Evolutionary conservation across 306 rosid genomes (phyloP).

Genomic region (Rosa multiflora): DNA sequence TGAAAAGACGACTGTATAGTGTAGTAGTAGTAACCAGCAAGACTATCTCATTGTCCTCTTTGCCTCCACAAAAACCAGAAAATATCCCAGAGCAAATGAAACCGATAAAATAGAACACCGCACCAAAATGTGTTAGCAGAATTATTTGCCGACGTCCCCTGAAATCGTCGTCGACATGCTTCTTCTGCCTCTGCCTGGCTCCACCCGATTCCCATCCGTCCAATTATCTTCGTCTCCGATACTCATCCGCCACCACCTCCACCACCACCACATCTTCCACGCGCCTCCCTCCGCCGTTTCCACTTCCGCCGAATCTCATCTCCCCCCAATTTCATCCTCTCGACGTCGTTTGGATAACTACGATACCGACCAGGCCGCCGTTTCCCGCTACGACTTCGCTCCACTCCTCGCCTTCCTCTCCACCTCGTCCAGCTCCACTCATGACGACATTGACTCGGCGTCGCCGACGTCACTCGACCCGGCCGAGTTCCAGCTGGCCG

Average conservation of each 20-base stretch:
- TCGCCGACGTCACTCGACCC: slow-evolving; percentile 69
- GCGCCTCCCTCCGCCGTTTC: slow-evolving; percentile 25
- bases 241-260: slow-evolving; percentile 47
- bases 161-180: slow-evolving; percentile 27
- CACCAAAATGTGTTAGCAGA: neutral
- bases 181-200: slow-evolving; percentile 35
- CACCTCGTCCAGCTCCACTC: slow-evolving; percentile 2
- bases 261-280: slow-evolving; percentile 25
- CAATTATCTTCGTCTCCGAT: slow-evolving; percentile 26
- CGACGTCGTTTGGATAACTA: slow-evolving; percentile 41
- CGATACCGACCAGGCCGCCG: slow-evolving; percentile 34
- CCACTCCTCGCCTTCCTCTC: slow-evolving; percentile 78
- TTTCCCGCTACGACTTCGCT: slow-evolving; percentile 64
- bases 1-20: no score
- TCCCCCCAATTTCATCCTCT: slow-evolving; percentile 21
- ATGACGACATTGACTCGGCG: neutral
- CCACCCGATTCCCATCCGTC: slow-evolving; percentile 33
- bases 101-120: neutral
- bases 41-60: neutral
- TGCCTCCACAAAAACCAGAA: slow-evolving; percentile 6
- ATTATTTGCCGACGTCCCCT: neutral
- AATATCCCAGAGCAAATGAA: neutral
- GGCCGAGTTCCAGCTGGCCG: slow-evolving; percentile 75
- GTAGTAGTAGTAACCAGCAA: no score
- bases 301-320: slow-evolving; percentile 29